Percentiles rank a stretch among this genome's conserved stretches.
Evolutionary conservation across 108 stramenopile genomes (phyloP).

Genomic region (Nitzschia putrida): DNA sequence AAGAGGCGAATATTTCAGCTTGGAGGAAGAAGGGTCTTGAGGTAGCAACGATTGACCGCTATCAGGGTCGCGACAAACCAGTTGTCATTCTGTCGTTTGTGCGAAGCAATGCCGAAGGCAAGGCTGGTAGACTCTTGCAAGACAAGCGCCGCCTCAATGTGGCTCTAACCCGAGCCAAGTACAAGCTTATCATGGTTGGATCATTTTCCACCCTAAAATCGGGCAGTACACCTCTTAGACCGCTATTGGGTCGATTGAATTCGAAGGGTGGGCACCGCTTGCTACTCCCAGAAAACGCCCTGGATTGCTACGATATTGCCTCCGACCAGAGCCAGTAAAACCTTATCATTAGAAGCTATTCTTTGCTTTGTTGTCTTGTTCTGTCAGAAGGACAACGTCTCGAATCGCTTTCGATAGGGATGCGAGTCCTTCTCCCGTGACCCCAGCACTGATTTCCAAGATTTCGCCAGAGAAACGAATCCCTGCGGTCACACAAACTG

Average conservation of each 20-base stretch:
- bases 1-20: conserved; percentile 7
- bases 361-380: not conserved
- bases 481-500: conserved; percentile 58
- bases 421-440: conserved; percentile 74
- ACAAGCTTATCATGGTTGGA: conserved; percentile 87
- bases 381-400: conserved; percentile 22
- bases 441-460: conserved; percentile 80
- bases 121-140: conserved; percentile 70
- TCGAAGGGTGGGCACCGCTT: conserved; percentile 19
- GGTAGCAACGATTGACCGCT: conserved; percentile 87
- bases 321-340: too few species aligned
- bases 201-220: conserved; percentile 62
- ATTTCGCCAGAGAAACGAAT: conserved; percentile 63
- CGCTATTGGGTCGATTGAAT: conserved; percentile 57
- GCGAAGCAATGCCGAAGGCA: conserved; percentile 71
- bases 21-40: conserved; percentile 73
- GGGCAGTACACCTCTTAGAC: conserved; percentile 68
- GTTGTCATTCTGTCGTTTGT: conserved; percentile 86
- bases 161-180: conserved; percentile 87
- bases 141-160: conserved; percentile 88
- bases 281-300: conserved; percentile 30
- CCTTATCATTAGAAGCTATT: too few species aligned
- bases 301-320: conserved; percentile 24
- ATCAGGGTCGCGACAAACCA: conserved; percentile 90
- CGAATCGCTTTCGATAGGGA: conserved; percentile 61